Evolutionary conservation across 108 stramenopile species (phyloP).

Genomic region (Ochromonas danica): DNA sequence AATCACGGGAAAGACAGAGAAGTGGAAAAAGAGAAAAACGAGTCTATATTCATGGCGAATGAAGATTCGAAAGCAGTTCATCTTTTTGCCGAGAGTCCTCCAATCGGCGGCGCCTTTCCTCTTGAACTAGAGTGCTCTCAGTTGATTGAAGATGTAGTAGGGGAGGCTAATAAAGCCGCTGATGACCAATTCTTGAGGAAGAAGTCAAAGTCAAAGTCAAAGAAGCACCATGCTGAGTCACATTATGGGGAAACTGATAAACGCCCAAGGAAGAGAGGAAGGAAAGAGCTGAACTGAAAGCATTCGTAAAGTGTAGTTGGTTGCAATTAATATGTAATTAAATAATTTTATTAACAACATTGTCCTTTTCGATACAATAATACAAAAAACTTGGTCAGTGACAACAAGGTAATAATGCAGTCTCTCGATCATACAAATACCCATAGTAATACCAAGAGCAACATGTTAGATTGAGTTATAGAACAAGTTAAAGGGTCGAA

Average conservation of each 20-base stretch:
- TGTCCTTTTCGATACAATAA: conserved; percentile 17
- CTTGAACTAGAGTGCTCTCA: conserved; percentile 15
- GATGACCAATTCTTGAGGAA: conserved; percentile 15
- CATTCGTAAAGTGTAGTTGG: conserved; percentile 15
- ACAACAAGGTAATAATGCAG: conserved; percentile 16
- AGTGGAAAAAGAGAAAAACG: conserved; percentile 16
- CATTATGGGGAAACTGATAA: conserved; percentile 16
- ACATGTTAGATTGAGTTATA: conserved; percentile 17
- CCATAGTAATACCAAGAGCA: conserved; percentile 15
- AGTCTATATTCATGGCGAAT: conserved; percentile 16
- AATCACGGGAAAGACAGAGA: conserved; percentile 15
- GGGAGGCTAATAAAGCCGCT: conserved; percentile 13
- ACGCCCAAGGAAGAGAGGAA: conserved; percentile 13
- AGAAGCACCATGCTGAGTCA: conserved; percentile 14
- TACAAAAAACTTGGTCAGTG: conserved; percentile 16
- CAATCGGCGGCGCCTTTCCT: conserved; percentile 12
- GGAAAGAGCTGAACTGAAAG: conserved; percentile 15
- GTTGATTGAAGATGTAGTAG: conserved; percentile 16
- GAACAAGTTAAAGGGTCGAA: conserved; percentile 22
- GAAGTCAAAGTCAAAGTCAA: conserved; percentile 16
- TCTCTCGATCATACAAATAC: conserved; percentile 16
- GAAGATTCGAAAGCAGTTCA: conserved; percentile 15
- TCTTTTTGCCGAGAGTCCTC: conserved; percentile 9
- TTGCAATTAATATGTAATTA: conserved; percentile 18
- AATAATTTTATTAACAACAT: conserved; percentile 18